Evolutionary conservation across 2,329 filamentous ascomycete genomes (phyloP), one percentile per base, ranked within the genome.

Genomic region (Phoma sp.): DNA sequence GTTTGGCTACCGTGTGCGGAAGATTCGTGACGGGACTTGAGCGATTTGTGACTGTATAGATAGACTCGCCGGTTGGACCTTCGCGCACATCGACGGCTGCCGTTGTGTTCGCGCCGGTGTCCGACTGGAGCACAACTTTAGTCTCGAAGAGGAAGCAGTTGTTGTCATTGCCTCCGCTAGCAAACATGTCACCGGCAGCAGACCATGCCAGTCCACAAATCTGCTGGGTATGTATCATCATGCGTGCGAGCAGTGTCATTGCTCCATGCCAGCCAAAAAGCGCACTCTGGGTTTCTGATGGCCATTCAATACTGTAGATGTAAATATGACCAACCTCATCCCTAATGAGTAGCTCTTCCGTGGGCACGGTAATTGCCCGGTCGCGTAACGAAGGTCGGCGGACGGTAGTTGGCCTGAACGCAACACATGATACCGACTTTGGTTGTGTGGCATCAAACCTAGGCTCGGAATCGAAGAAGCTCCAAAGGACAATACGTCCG

Each of bases 131-230:
- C 14, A 93, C 78, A 36, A 84, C 82, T 42, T 83, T 80, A 2
- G 84, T 83, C 47, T 93, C 85, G 72, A 96, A 96, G 2, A 98
- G 80, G 63, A 87, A 89, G 68, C 93, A 96, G 3, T 86, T 75
- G 68, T 98, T 97, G 78, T 99, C 95, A 69, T 99, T 98, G 23
- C 90, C 91, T 6, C 95, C 93, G 4, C 90, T 92, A 11, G 91
- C 91, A 71, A 99, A 93, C 32, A 87, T 82, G 3, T 82, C 81
- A 3, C 91, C 91, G 65, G 90, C 86, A 3, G 80, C 79, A 3
- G 91, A 93, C 91, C 93, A 98, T 3, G 90, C 84, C n/a, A 99
- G 79, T 1, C 93, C 93, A 67, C 95, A 99, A 49, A 99, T 88
- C 69, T 98, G 93, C 74, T 97, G 92, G 1, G 82, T 85, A 71